Base-by-base conservation (phyloP, 345 rosid genomes). In the Heritiera fomes region DNA sequence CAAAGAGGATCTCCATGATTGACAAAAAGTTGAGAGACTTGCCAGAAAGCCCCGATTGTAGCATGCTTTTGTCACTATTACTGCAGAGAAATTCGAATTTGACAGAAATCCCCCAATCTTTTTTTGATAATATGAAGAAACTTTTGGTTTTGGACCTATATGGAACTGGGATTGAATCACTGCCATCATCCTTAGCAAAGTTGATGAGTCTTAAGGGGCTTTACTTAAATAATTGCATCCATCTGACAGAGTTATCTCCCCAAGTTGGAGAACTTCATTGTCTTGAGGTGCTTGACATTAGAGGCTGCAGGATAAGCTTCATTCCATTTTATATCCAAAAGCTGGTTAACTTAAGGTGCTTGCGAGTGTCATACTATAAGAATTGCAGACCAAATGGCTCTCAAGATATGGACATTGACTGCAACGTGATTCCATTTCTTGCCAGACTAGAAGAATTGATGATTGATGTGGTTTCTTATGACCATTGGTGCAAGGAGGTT, bases 261-360 rank as follows among this genome's bases (percentile, higher is more conserved):
- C 7, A 59, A 28, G 15, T 69, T 9, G 80, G 40, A 45, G 47
- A 78, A 7, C 69, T 78, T 59, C 65, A 12, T 43, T 15, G 2
- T 69, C 80, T 78, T 7, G 60, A 58, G 55, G 80, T 78, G 56
- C 76, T 78, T 70, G 80, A 78, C 60, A 78, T 78, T 58, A 55
- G 80, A 43, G 68, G 69, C 69, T 68, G 68, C 32, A 15, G 43
- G 66, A 58, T 78, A 43, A 55, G 20, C 47, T 78, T 69, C 75
- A 56, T 78, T 23, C 80, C 80, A 6, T 45, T 9, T 23, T 30
- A 43, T 11, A 69, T 78, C 14, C 38, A 15, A 32, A 46, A 60
- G 1, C 60, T 78, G 49, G 30, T 70, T 56, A 18, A 55, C 23
- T 20, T 78, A 67, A 78, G 17, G 69, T 69, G 75, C 30, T 60